Evolutionary conservation across 768 basidiomycete species (phyloP).

Genomic region (Lactarius hengduanensis): DNA sequence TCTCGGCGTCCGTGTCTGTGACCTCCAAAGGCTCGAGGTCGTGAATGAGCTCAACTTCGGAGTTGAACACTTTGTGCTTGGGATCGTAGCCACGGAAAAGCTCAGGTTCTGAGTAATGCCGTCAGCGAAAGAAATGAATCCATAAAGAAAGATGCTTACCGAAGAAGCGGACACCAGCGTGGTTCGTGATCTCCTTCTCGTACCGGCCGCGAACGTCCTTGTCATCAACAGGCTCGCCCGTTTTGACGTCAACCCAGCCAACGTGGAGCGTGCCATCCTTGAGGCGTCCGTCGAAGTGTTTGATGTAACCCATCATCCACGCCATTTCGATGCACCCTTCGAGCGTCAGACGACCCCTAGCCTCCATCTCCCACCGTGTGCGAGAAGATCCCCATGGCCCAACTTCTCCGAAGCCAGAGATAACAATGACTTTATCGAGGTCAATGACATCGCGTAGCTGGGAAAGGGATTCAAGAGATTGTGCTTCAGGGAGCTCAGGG

Average conservation of each 20-base stretch:
- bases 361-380: conserved; percentile 99
- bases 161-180: conserved; percentile 92
- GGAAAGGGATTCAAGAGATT: conserved; percentile 69
- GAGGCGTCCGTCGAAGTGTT: conserved; percentile 96
- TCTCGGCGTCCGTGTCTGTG: conserved; percentile 83
- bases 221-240: conserved; percentile 92
- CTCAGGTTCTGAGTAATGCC: conserved; percentile 72
- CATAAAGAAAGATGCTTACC: conserved; percentile 45
- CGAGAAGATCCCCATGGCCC: conserved; percentile 98
- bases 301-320: conserved; percentile 99
- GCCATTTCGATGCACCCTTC: conserved; percentile 99
- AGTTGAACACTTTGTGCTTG: conserved; percentile 95
- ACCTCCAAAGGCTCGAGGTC: conserved; percentile 97
- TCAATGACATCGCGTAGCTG: conserved; percentile 88
- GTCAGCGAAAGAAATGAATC: conserved; percentile 7
- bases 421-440: conserved; percentile 91
- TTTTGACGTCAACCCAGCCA: conserved; percentile 97
- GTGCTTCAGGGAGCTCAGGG: conserved; percentile 74
- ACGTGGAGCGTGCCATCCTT: conserved; percentile 92
- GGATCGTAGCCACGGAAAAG: conserved; percentile 98
- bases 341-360: conserved; percentile 93
- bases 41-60: conserved; percentile 94
- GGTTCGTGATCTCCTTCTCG: conserved; percentile 88
- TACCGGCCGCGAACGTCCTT: conserved; percentile 94
- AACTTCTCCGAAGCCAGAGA: conserved; percentile 97